Conservation (phyloP, 345 rosid genomes). For the Cardamine chenopodiifolia region DNA sequence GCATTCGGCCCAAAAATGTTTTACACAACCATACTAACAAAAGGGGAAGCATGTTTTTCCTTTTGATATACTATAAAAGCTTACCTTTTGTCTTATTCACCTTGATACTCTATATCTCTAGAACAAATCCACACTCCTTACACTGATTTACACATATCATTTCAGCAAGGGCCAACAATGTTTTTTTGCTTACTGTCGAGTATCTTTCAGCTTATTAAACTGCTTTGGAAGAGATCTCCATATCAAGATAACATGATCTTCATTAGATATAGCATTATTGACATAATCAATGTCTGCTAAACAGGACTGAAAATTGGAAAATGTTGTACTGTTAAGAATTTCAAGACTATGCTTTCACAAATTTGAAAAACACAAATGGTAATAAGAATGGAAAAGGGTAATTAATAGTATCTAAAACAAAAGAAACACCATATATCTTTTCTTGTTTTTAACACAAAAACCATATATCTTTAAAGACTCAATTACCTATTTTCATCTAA, state of each 20-base stretch:
- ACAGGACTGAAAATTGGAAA: not conserved
- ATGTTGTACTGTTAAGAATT: not conserved
- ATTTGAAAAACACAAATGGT: not conserved
- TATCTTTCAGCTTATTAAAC: not conserved
- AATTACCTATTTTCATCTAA: no score
- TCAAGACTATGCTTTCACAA: not conserved
- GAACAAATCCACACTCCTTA: not conserved
- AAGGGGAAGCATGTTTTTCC: not conserved
- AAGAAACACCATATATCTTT: no score
- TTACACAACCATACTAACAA: no score
- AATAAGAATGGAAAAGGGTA: not conserved
- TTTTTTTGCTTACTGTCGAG: not conserved
- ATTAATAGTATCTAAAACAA: not conserved
- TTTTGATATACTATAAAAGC: not conserved
- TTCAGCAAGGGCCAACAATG: not conserved
- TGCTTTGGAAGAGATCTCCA: not conserved
- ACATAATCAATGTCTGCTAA: not conserved
- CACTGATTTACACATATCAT: not conserved
- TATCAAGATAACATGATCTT: not conserved
- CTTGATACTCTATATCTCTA: not conserved
- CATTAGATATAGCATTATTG: not conserved
- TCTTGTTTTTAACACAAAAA: no score
- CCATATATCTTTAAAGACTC: no score
- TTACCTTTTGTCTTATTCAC: not conserved
- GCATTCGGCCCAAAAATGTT: no score